Evolutionary conservation across 306 rosid species (phyloP).

Genomic region (Mimosa bimucronata): DNA sequence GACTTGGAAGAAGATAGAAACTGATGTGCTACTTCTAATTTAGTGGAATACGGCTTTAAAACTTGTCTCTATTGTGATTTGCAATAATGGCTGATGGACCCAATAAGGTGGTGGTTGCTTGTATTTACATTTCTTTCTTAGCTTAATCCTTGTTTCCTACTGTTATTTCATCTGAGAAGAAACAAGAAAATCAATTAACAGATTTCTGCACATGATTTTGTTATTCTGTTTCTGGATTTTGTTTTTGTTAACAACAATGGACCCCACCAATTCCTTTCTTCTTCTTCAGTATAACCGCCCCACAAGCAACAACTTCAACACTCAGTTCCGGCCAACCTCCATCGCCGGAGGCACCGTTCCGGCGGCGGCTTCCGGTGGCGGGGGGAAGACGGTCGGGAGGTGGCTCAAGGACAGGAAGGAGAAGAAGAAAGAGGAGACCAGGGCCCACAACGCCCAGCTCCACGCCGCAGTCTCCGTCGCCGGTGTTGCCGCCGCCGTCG

Average conservation of each 20-base stretch:
- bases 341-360: constrained; percentile 23
- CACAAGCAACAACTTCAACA: constrained; percentile 22
- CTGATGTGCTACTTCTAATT: constrained; percentile 24
- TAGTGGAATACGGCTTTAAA: neutral
- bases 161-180: neutral
- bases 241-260: constrained; percentile 25
- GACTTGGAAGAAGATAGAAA: neutral
- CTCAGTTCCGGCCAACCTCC: constrained; percentile 41
- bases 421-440: constrained; percentile 87
- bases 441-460: constrained; percentile 88
- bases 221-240: neutral
- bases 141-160: neutral
- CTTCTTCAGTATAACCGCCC: constrained; percentile 63
- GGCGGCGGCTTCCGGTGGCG: constrained; percentile 32
- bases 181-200: neutral
- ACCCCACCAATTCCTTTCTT: neutral
- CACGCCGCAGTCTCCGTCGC: constrained; percentile 93
- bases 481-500: constrained; percentile 84
- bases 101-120: constrained; percentile 23
- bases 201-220: neutral
- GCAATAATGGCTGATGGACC: constrained; percentile 43
- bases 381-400: constrained; percentile 87
- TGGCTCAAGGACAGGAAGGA: constrained; percentile 94
- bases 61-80: constrained; percentile 13
- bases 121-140: neutral